phyloP scores from a whole-genome alignment of 257 asterid genomes.

The Solanum pinnatisectum region DNA sequence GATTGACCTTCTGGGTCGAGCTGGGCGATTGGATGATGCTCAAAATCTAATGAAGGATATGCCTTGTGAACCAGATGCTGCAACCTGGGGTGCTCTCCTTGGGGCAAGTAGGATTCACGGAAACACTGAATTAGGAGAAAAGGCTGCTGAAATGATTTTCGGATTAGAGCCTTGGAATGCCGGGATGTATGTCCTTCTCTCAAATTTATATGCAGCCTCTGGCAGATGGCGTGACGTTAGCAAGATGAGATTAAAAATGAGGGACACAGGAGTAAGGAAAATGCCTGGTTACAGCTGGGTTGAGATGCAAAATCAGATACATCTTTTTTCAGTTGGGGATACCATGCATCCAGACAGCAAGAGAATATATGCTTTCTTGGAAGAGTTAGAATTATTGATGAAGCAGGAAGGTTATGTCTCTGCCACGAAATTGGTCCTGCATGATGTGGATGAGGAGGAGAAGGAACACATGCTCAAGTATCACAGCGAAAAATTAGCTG shows the following conservation, averaged over 20 bases:
- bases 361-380: slow-evolving; percentile 55
- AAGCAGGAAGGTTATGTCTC: slow-evolving; percentile 65
- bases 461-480: slow-evolving; percentile 77
- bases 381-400: slow-evolving; percentile 60
- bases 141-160: slow-evolving; percentile 83
- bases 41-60: slow-evolving; percentile 50
- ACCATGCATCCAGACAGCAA: slow-evolving; percentile 55
- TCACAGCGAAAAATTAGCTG: slow-evolving; percentile 90
- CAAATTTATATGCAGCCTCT: slow-evolving; percentile 81
- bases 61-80: slow-evolving; percentile 93
- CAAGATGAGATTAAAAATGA: slow-evolving; percentile 68
- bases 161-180: slow-evolving; percentile 83
- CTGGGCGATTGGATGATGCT: slow-evolving; percentile 83
- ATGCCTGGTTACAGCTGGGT: slow-evolving; percentile 90
- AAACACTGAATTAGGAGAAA: slow-evolving; percentile 71
- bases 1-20: slow-evolving; percentile 91
- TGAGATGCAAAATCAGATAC: slow-evolving; percentile 61
- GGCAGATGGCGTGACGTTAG: slow-evolving; percentile 82
- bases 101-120: slow-evolving; percentile 96
- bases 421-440: slow-evolving; percentile 69
- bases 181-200: slow-evolving; percentile 86
- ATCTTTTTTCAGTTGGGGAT: slow-evolving; percentile 84
- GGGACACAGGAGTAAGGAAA: slow-evolving; percentile 63
- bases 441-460: slow-evolving; percentile 96
- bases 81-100: slow-evolving; percentile 98